Evolutionary conservation across 495 filamentous ascomycete species (phyloP).

Genomic region (Acidomyces sp.): DNA sequence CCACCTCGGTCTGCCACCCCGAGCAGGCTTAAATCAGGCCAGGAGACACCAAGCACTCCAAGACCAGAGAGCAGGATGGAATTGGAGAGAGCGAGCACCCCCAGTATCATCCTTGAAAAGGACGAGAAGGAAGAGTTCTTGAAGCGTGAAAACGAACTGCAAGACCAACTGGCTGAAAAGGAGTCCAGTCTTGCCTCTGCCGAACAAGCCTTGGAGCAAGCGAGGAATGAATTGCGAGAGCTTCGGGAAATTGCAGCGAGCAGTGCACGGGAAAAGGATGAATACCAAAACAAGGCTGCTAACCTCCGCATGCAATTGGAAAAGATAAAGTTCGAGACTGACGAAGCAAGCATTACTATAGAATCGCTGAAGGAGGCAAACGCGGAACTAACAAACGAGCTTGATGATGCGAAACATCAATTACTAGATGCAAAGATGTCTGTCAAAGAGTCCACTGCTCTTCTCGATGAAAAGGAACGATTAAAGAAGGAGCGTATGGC

Average conservation of each 20-base stretch:
- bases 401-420: slow-evolving; percentile 94
- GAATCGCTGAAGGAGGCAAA: slow-evolving; percentile 94
- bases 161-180: slow-evolving; percentile 83
- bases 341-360: slow-evolving; percentile 95
- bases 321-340: slow-evolving; percentile 86
- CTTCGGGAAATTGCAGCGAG: slow-evolving; percentile 72
- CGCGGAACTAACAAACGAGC: slow-evolving; percentile 71
- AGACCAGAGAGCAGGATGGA: slow-evolving; percentile 71
- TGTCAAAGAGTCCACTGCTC: slow-evolving; percentile 79
- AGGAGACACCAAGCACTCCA: slow-evolving; percentile 43
- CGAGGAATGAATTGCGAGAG: slow-evolving; percentile 66
- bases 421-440: slow-evolving; percentile 90
- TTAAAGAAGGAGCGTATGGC: slow-evolving; percentile 98
- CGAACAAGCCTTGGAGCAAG: slow-evolving; percentile 65
- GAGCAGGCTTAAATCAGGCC: slow-evolving; percentile 53
- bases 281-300: slow-evolving; percentile 67
- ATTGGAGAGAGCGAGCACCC: slow-evolving; percentile 72
- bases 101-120: slow-evolving; percentile 78
- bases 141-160: slow-evolving; percentile 86
- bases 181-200: slow-evolving; percentile 66
- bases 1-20: slow-evolving; percentile 66
- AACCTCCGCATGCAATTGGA: slow-evolving; percentile 92
- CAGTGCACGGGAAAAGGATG: slow-evolving; percentile 76
- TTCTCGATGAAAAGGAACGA: slow-evolving; percentile 90
- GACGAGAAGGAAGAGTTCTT: slow-evolving; percentile 96